These are phyloP conservation scores for Cryptococcus sp. DNA, from an alignment of 1,284 basidiomycete species.

Conservation along the genomic window DNA sequence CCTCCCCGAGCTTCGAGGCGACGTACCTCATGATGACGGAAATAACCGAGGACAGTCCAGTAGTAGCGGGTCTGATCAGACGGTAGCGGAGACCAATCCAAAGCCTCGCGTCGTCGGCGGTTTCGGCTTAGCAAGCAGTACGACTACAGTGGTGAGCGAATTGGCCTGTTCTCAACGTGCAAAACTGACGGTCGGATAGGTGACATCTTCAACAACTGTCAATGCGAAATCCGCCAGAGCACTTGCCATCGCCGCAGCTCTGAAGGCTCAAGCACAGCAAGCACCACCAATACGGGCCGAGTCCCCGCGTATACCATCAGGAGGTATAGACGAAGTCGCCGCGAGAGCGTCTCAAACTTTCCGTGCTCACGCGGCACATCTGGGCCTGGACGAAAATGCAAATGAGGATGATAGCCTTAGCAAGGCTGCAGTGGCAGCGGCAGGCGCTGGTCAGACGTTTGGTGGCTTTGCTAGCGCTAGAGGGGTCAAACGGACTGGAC, in stretches of 20 bases:
- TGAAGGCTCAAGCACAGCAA: not conserved
- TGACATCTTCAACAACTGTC: not conserved
- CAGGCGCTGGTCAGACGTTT: constrained; percentile 11
- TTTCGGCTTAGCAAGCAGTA: constrained; percentile 7
- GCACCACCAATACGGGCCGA: constrained; percentile 18
- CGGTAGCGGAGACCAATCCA: too few relatives aligned
- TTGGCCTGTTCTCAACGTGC: too few relatives aligned
- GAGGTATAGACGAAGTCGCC: constrained; percentile 34
- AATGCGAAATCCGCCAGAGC: constrained; percentile 17
- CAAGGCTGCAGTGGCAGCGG: not conserved
- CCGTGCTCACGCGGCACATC: constrained; percentile 13
- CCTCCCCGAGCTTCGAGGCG: too few relatives aligned
- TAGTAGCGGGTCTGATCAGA: too few relatives aligned
- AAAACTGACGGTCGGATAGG: too few relatives aligned
- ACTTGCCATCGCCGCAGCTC: constrained; percentile 26
- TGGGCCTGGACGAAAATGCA: constrained; percentile 19
- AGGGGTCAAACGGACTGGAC: constrained; percentile 35
- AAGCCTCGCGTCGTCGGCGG: not conserved
- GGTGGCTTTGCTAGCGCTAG: constrained; percentile 41
- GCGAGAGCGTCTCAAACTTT: constrained; percentile 25
- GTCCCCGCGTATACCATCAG: constrained; percentile 37
- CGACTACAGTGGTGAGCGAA: constrained; percentile 1
- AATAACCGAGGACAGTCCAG: too few relatives aligned
- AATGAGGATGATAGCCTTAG: constrained; percentile 9
- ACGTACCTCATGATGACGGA: too few relatives aligned